phyloP scores from a whole-genome alignment of 164 flowering plant species.

The Amborella trichopoda region DNA sequence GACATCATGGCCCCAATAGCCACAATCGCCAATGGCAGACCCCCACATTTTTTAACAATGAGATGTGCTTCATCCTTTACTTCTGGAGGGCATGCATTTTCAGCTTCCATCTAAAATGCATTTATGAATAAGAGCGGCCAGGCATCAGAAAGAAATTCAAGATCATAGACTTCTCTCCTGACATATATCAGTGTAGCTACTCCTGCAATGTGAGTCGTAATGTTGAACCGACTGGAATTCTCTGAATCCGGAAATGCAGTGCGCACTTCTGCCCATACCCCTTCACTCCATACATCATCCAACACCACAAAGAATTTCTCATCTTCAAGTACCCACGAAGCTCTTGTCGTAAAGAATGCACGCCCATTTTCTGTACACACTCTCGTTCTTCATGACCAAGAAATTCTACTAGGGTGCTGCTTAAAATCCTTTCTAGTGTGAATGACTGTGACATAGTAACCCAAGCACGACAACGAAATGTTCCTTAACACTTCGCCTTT shows the following conservation, averaged over 20 bases:
- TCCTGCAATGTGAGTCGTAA: conserved; percentile 3
- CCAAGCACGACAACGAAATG: no score
- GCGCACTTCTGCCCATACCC: no score
- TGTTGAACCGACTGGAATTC: conserved; percentile 4
- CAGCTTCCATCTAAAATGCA: no score
- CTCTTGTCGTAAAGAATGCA: not conserved
- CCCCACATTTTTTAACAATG: conserved; percentile 1
- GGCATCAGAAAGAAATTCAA: not conserved
- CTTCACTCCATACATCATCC: conserved; percentile 6
- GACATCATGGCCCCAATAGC: not conserved
- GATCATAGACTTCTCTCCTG: not conserved
- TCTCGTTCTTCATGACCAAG: not conserved
- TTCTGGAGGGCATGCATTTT: no score
- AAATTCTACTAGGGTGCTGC: no score
- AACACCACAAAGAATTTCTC: not conserved
- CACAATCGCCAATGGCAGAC: not conserved
- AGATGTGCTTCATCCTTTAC: no score
- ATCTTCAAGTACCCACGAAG: not conserved
- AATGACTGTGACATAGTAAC: no score
- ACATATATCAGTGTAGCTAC: not conserved
- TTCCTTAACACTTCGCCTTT: not conserved
- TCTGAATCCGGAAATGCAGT: no score
- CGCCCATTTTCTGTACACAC: not conserved
- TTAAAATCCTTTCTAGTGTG: no score
- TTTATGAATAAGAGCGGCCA: conserved; percentile 2